A percentile compares a stretch with the other conserved stretches of the same genome.
Conservation (phyloP, 140 eudicot genomes). For the Erigeron philadelphicus region DNA sequence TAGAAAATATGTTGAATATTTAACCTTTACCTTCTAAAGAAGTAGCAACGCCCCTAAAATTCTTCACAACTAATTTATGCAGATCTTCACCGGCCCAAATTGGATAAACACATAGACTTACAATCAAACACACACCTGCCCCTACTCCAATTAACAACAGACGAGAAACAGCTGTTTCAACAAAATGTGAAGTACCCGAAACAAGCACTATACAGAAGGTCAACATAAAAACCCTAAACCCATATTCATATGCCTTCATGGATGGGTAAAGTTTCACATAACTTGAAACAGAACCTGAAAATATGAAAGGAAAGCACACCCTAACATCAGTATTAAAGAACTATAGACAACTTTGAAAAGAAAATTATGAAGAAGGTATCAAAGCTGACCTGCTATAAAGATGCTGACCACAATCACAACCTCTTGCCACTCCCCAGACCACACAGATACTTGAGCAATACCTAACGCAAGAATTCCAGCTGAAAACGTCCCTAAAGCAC, state of each 20-base stretch:
- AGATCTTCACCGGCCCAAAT: conserved; percentile 99
- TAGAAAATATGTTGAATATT: background rate
- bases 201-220: conserved; percentile 74
- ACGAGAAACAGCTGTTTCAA: conserved; percentile 64
- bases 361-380: background rate
- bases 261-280: conserved; percentile 78
- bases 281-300: conserved; percentile 68
- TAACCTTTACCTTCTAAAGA: conserved; percentile 68
- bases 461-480: conserved; percentile 82
- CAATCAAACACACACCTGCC: conserved; percentile 72
- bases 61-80: conserved; percentile 85
- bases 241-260: conserved; percentile 82
- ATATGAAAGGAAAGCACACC: background rate
- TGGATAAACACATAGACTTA: conserved; percentile 74
- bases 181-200: conserved; percentile 66
- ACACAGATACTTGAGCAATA: conserved; percentile 58
- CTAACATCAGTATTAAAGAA: background rate
- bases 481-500: conserved; percentile 80
- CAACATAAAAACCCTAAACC: conserved; percentile 85
- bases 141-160: conserved; percentile 74
- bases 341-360: background rate
- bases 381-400: conserved; percentile 61
- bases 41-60: conserved; percentile 80
- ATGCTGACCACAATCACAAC: conserved; percentile 72
- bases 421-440: conserved; percentile 69